Conservation (phyloP, 805 yeast genomes). For the Lipomyces starkeyi region DNA sequence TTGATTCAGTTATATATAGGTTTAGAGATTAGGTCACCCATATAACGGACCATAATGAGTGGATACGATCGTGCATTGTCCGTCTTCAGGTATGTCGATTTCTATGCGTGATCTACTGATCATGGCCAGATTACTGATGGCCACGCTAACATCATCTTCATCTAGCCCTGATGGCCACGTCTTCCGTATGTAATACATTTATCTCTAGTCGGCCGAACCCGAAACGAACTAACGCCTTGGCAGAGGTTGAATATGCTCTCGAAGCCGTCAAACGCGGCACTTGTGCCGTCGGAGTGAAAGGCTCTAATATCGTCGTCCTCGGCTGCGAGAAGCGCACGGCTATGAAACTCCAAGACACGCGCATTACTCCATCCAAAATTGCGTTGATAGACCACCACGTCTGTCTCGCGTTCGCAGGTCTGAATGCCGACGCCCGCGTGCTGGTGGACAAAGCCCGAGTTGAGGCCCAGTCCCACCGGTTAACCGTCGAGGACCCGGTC, state of each 20-base stretch:
- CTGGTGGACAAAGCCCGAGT: constrained; percentile 93
- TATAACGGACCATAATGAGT: constrained; percentile 65
- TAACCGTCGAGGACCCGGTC: constrained; percentile 94
- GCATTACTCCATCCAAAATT: constrained; percentile 94
- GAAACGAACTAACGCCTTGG: constrained; percentile 45
- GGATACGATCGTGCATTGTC: constrained; percentile 99
- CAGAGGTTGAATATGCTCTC: constrained; percentile 93
- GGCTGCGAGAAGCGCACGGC: constrained; percentile 98
- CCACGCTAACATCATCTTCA: background rate
- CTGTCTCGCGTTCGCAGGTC: constrained; percentile 92
- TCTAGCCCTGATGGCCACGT: constrained; percentile 96
- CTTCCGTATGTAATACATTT: constrained; percentile 63
- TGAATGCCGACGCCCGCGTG: constrained; percentile 97
- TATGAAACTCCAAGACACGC: constrained; percentile 91
- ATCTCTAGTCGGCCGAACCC: background rate
- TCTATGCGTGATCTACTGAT: background rate
- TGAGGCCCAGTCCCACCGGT: constrained; percentile 92
- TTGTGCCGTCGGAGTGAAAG: constrained; percentile 96
- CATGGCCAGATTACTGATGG: background rate
- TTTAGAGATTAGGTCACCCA: background rate
- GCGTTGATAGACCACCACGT: constrained; percentile 90
- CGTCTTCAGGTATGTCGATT: constrained; percentile 79
- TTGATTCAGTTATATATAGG: background rate
- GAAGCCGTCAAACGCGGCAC: constrained; percentile 99
- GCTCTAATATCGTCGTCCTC: constrained; percentile 82